Percentiles rank a stretch among this genome's conserved stretches.
phyloP scores from a whole-genome alignment of 2,329 filamentous ascomycete genomes.

The Davidsoniella virescens region DNA sequence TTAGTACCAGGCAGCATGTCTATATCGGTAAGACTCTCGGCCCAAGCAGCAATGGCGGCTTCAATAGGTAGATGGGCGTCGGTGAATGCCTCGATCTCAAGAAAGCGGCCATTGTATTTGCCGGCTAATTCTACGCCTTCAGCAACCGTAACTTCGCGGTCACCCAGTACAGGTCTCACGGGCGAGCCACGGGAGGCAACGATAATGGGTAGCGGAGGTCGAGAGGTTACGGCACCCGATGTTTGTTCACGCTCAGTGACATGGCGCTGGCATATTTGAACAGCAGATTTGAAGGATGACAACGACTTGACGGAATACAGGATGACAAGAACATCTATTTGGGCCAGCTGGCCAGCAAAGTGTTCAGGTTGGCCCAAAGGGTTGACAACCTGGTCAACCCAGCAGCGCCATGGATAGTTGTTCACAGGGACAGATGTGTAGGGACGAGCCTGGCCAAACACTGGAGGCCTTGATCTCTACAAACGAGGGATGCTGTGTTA shows the following conservation, averaged over 20 bases:
- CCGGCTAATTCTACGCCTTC: conserved; percentile 4
- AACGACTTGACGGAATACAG: conserved; percentile 7
- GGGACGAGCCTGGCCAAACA: not conserved
- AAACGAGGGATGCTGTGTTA: too few species aligned
- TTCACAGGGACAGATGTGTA: conserved; percentile 9
- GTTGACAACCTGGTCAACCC: conserved; percentile 12
- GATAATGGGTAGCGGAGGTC: conserved; percentile 6
- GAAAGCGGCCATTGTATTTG: conserved; percentile 12
- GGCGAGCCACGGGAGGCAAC: conserved; percentile 4
- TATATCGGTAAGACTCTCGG: conserved; percentile 6
- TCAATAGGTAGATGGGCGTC: conserved; percentile 6
- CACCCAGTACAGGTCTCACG: not conserved
- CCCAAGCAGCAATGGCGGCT: conserved; percentile 10
- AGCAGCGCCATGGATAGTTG: conserved; percentile 9
- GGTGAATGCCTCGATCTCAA: conserved; percentile 3
- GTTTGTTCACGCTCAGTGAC: not conserved
- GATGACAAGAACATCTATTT: conserved; percentile 11
- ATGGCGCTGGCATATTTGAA: conserved; percentile 9
- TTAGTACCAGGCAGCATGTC: conserved; percentile 4
- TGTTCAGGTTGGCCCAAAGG: conserved; percentile 10
- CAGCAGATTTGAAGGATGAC: conserved; percentile 7
- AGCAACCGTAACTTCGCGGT: not conserved
- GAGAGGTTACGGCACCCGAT: not conserved
- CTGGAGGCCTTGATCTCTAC: not conserved
- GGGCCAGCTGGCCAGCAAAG: conserved; percentile 10